phyloP scores from a whole-genome alignment of 306 rosid species.

The Malus sylvestris region DNA sequence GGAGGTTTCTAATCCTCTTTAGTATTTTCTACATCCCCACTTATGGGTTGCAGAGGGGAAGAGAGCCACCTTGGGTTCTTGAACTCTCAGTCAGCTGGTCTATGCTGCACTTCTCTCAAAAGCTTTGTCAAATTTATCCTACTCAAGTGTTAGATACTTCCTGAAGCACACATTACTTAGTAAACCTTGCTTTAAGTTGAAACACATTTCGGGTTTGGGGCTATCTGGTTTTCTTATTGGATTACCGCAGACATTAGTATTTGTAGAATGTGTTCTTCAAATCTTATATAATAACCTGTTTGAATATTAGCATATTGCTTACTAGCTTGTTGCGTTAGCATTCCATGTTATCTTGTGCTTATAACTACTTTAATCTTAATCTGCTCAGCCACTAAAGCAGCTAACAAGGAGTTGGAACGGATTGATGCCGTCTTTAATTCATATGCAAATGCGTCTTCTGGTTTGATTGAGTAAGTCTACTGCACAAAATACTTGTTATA shows the following conservation, averaged over 20 bases:
- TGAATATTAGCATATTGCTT: not conserved
- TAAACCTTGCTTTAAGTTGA: not conserved
- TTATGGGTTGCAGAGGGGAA: not conserved
- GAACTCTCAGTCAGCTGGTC: not conserved
- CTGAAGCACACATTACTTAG: not conserved
- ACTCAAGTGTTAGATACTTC: not conserved
- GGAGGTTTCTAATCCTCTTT: not conserved
- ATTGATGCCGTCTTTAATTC: conserved; percentile 63
- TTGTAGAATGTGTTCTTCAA: not conserved
- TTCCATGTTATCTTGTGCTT: not conserved
- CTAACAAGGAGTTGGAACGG: conserved; percentile 74
- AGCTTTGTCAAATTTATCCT: not conserved
- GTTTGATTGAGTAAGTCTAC: conserved; percentile 81
- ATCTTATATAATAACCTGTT: not conserved
- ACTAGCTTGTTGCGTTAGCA: not conserved
- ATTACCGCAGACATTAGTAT: not conserved
- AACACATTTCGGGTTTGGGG: not conserved
- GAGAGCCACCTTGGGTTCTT: not conserved
- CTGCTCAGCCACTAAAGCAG: conserved; percentile 79
- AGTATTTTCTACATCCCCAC: not conserved
- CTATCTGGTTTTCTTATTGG: not conserved
- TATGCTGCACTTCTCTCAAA: not conserved
- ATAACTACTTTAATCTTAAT: conserved; percentile 5
- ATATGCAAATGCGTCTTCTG: conserved; percentile 72
- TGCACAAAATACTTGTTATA: not conserved